Evolutionary conservation across 345 rosid species (phyloP).

Genomic region (Acer yangbiense): DNA sequence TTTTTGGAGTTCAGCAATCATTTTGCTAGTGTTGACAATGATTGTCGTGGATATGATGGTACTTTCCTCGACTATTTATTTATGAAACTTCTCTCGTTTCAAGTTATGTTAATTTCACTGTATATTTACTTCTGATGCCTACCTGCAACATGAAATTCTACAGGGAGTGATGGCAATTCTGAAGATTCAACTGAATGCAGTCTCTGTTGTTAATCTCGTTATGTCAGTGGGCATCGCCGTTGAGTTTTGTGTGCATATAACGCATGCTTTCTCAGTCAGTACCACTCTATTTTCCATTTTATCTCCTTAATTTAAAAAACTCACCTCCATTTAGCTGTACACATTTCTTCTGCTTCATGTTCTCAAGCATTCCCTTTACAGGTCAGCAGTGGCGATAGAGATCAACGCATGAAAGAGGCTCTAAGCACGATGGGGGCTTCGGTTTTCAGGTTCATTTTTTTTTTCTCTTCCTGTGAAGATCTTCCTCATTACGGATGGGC

Average conservation of each 20-base stretch:
- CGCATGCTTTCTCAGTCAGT: conserved; percentile 89
- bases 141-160: conserved; percentile 33
- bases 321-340: background rate
- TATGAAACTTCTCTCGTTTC: background rate
- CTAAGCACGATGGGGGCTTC: conserved; percentile 96
- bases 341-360: conserved; percentile 9
- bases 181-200: conserved; percentile 87
- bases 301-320: background rate
- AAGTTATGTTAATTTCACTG: background rate
- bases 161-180: conserved; percentile 97
- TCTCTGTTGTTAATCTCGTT: conserved; percentile 92
- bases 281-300: conserved; percentile 12
- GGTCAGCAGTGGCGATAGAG: conserved; percentile 75
- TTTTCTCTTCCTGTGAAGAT: conserved; percentile 8
- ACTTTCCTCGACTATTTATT: conserved; percentile 17
- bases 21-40: conserved; percentile 86
- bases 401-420: conserved; percentile 83
- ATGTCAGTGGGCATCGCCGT: conserved; percentile 97
- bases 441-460: conserved; percentile 73
- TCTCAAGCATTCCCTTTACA: conserved; percentile 28
- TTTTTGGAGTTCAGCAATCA: conserved; percentile 90
- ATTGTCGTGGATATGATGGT: conserved; percentile 90
- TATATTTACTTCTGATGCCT: background rate
- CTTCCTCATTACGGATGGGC: background rate
- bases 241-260: conserved; percentile 95